Conservation (phyloP, 495 filamentous ascomycete species). For the Amorphotheca resinae region DNA sequence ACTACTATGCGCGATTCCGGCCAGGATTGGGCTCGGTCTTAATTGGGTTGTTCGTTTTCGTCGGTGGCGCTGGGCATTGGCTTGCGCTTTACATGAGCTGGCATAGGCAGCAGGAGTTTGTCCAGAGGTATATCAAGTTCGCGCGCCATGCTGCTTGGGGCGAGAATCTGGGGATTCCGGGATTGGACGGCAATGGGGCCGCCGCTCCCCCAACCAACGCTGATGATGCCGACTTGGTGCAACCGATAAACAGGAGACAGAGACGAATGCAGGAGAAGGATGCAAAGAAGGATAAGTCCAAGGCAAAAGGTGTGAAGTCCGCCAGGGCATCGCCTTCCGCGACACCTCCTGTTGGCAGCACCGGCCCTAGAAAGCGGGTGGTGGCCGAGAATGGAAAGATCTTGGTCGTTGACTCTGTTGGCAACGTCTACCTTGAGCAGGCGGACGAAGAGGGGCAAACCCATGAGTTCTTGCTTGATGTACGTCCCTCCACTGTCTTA, state of each 20-base stretch:
- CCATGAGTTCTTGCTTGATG: slow-evolving; percentile 74
- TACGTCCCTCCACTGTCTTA: slow-evolving; percentile 27
- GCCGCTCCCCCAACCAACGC: slow-evolving; percentile 30
- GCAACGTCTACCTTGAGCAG: slow-evolving; percentile 87
- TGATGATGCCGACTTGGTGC: slow-evolving; percentile 33
- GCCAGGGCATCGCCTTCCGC: slow-evolving; percentile 36
- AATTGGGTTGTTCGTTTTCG: slow-evolving; percentile 68
- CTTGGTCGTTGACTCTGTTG: slow-evolving; percentile 78
- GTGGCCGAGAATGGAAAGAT: slow-evolving; percentile 92
- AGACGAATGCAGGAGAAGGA: slow-evolving; percentile 79
- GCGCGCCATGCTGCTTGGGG: slow-evolving; percentile 85
- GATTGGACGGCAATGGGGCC: slow-evolving; percentile 36
- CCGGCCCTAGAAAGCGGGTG: slow-evolving; percentile 66
- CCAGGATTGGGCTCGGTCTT: slow-evolving; percentile 81
- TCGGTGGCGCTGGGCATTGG: slow-evolving; percentile 79
- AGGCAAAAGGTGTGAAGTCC: slow-evolving; percentile 29
- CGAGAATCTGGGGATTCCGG: slow-evolving; percentile 57
- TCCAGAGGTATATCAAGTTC: slow-evolving; percentile 80
- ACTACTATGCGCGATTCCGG: slow-evolving; percentile 90
- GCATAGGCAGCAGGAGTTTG: slow-evolving; percentile 82
- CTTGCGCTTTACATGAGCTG: slow-evolving; percentile 68
- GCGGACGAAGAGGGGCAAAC: slow-evolving; percentile 73
- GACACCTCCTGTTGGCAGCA: slow-evolving; percentile 34
- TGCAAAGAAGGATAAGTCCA: slow-evolving; percentile 48
- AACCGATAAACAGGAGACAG: slow-evolving; percentile 72